Evolutionary conservation across 441 rosid genomes (phyloP).

Genomic region (Erodium moschatum): DNA sequence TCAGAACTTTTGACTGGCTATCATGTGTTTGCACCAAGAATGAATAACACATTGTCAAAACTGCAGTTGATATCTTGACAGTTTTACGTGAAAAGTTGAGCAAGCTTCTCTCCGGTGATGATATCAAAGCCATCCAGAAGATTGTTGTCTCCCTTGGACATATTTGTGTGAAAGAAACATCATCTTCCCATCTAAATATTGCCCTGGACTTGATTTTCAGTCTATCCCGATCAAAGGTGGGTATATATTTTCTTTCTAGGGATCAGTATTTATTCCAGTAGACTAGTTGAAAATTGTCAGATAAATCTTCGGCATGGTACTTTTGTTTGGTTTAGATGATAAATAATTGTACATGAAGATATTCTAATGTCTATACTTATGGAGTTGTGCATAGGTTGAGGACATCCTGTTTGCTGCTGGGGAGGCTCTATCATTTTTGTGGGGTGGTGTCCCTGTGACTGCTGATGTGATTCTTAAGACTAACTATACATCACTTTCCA

Average conservation of each 20-base stretch:
- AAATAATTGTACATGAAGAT: slow-evolving; percentile 12
- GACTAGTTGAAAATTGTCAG: slow-evolving; percentile 7
- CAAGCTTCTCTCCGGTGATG: slow-evolving; percentile 79
- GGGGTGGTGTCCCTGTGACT: slow-evolving; percentile 92
- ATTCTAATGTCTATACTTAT: slow-evolving; percentile 18
- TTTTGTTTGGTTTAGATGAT: slow-evolving; percentile 14
- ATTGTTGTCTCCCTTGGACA: slow-evolving; percentile 79
- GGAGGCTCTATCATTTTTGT: slow-evolving; percentile 84
- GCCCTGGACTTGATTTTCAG: slow-evolving; percentile 75
- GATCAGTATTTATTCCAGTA: neutral
- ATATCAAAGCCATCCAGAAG: slow-evolving; percentile 73
- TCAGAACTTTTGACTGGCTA: slow-evolving; percentile 3
- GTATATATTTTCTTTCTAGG: slow-evolving; percentile 17
- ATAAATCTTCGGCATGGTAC: neutral
- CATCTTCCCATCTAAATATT: slow-evolving; percentile 51
- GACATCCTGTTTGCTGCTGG: slow-evolving; percentile 94
- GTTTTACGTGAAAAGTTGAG: slow-evolving; percentile 61
- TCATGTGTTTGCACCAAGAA: slow-evolving; percentile 16
- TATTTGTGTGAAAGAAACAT: slow-evolving; percentile 63
- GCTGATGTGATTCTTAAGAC: slow-evolving; percentile 86
- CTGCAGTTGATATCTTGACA: slow-evolving; percentile 55
- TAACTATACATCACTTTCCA: slow-evolving; percentile 77
- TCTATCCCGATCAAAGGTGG: slow-evolving; percentile 84
- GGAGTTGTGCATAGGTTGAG: slow-evolving; percentile 56
- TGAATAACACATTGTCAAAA: slow-evolving; percentile 22